A percentile compares a stretch with the other conserved stretches of the same genome.
Evolutionary conservation across 129 eudicot species (phyloP).

Genomic region (Rutidosis leptorrhynchoides): DNA sequence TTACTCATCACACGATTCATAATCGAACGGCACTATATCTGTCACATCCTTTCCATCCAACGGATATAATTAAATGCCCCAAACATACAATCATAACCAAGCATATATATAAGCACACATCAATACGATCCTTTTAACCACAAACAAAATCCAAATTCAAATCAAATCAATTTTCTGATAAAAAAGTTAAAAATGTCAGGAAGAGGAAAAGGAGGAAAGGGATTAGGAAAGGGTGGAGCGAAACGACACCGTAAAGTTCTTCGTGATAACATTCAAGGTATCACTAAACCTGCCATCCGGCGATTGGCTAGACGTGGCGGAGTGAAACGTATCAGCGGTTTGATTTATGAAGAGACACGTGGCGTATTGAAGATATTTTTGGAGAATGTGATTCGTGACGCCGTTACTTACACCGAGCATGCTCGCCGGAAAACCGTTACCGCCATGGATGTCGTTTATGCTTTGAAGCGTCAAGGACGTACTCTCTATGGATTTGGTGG

Average conservation of each 20-base stretch:
- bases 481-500: conserved; percentile 29
- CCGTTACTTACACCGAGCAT: conserved; percentile 16
- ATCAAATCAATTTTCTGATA: background rate
- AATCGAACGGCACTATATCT: background rate
- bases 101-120: background rate
- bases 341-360: conserved; percentile 20
- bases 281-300: conserved; percentile 23
- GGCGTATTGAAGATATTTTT: conserved; percentile 27
- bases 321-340: conserved; percentile 25
- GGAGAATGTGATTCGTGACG: conserved; percentile 22
- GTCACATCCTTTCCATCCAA: background rate
- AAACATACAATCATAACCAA: background rate
- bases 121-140: background rate
- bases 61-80: background rate
- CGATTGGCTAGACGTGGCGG: conserved; percentile 24
- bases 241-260: conserved; percentile 32
- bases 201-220: conserved; percentile 34
- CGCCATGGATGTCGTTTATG: conserved; percentile 29
- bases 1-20: background rate
- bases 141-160: conserved; percentile 1
- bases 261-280: conserved; percentile 31
- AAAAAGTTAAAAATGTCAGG: conserved; percentile 13
- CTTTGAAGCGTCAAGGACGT: conserved; percentile 29
- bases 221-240: conserved; percentile 36
- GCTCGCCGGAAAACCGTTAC: conserved; percentile 23